Percentiles rank a stretch among this genome's conserved stretches.
These are phyloP conservation scores for Phaeosphaeria sp. DNA, from an alignment of 2,329 filamentous ascomycete species.

Conservation along the genomic window DNA sequence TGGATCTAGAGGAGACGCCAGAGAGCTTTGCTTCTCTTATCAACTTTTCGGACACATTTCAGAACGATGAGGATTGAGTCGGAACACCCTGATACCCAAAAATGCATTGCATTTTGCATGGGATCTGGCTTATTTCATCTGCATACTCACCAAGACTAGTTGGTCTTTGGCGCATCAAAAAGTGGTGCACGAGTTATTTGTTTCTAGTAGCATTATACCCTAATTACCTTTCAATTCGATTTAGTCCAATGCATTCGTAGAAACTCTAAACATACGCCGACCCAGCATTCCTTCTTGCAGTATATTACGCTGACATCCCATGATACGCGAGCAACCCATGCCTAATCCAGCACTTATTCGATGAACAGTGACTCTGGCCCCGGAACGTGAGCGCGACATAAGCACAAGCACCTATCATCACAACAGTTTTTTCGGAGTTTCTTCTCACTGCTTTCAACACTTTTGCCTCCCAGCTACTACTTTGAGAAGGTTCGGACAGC, in stretches of 20 bases:
- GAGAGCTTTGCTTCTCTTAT: constrained; percentile 35
- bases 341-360: background rate
- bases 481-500: background rate
- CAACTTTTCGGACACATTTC: constrained; percentile 36
- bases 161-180: background rate
- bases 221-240: background rate
- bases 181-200: background rate
- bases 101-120: background rate
- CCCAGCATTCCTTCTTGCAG: background rate
- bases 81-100: background rate
- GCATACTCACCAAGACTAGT: background rate
- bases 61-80: constrained; percentile 17
- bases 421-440: background rate
- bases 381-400: background rate
- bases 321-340: background rate
- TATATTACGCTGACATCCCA: no score
- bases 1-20: constrained; percentile 18
- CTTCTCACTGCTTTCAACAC: background rate
- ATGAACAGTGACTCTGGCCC: background rate
- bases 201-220: constrained; percentile 7
- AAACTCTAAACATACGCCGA: background rate
- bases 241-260: background rate
- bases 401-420: background rate
- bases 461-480: background rate
- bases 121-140: background rate